Conservation (phyloP, 2,329 filamentous ascomycete species). For the Verticillium dahliae region DNA sequence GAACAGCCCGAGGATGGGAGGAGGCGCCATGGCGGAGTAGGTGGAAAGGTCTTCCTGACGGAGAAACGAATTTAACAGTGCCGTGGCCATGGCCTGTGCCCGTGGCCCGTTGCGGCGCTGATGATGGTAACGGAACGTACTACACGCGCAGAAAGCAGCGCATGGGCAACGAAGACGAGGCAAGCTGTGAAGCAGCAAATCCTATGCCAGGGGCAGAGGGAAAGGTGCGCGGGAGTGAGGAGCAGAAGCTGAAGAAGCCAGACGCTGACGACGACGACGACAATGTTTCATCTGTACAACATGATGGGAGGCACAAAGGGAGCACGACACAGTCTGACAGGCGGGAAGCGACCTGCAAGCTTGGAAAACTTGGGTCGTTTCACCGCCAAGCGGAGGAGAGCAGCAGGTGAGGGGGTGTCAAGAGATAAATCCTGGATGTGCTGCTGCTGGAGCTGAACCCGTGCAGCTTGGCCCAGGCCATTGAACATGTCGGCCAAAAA, state of each 20-base stretch:
- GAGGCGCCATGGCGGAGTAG: background rate
- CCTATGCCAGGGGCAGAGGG: too few species aligned
- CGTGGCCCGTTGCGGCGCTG: too few species aligned
- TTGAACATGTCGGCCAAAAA: background rate
- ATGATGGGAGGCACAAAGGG: background rate
- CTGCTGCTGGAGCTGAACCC: background rate
- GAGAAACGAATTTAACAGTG: background rate
- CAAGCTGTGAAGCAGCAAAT: too few species aligned
- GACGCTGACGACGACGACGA: background rate
- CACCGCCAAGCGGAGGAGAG: background rate
- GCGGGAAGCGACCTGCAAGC: background rate
- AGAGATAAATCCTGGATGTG: background rate
- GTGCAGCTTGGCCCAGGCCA: background rate
- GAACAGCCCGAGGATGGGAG: conserved; percentile 1
- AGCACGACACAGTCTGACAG: background rate
- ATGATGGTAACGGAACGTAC: too few species aligned
- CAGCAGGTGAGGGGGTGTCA: background rate
- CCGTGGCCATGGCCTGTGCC: too few species aligned
- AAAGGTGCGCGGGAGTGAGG: too few species aligned
- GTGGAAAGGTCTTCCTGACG: background rate
- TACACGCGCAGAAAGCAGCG: too few species aligned
- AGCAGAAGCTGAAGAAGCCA: background rate
- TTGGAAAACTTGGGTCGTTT: too few species aligned
- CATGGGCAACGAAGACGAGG: too few species aligned
- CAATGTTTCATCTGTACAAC: background rate